Evolutionary conservation across 768 basidiomycete species (phyloP).

Genomic region (Kwoniella bestiolae): DNA sequence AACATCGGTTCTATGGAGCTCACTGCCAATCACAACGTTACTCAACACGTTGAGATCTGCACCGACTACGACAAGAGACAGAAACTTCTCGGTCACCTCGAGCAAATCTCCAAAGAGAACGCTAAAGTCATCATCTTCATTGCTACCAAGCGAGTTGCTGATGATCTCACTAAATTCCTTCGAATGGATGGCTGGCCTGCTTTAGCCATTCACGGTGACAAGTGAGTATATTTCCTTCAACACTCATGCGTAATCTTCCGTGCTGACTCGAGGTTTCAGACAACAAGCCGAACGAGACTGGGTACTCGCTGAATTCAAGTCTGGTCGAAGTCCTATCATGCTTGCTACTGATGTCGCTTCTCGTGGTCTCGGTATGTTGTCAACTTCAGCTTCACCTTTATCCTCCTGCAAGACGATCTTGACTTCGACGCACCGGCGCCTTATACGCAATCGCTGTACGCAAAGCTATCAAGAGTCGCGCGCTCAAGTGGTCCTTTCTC

Average conservation of each 20-base stretch:
- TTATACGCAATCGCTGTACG: conserved; percentile 33
- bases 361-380: conserved; percentile 95
- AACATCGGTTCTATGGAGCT: conserved; percentile 99
- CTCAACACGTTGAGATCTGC: conserved; percentile 93
- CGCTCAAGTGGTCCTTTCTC: conserved; percentile 22
- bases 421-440: conserved; percentile 24
- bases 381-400: conserved; percentile 6
- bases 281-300: conserved; percentile 83
- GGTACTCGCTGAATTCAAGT: conserved; percentile 98
- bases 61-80: conserved; percentile 96
- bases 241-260: neutral
- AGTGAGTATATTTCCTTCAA: conserved; percentile 60
- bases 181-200: conserved; percentile 99
- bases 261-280: too few relatives aligned
- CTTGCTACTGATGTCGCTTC: conserved; percentile 99
- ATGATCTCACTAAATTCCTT: conserved; percentile 91
- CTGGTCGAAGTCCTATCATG: conserved; percentile 93
- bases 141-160: conserved; percentile 94
- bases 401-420: conserved; percentile 22
- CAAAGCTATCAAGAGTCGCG: conserved; percentile 27
- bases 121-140: conserved; percentile 99
- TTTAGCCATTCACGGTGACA: conserved; percentile 98
- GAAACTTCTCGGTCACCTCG: conserved; percentile 94
- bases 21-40: conserved; percentile 96
- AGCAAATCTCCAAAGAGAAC: conserved; percentile 93